Conservation (phyloP, 2,329 filamentous ascomycete genomes). For the Fusarium ambrosium region DNA sequence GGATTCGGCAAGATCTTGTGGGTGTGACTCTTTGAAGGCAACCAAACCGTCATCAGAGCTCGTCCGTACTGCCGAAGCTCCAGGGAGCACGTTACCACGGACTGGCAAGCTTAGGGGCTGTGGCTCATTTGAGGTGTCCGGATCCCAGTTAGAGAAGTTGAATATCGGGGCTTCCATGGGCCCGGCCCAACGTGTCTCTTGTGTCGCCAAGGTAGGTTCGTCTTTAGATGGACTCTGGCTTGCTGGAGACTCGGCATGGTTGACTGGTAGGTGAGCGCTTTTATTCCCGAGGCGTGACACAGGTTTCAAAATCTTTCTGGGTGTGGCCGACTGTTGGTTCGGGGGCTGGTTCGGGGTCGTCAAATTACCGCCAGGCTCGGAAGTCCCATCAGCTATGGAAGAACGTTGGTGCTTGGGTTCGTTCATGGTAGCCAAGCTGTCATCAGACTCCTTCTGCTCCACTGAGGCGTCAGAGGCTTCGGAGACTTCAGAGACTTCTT, state of each 20-base stretch:
- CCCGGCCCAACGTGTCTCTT: neutral
- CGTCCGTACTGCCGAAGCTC: too few species aligned
- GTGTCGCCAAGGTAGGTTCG: neutral
- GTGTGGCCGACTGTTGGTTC: neutral
- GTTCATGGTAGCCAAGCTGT: neutral
- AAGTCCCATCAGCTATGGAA: neutral
- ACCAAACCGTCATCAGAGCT: neutral
- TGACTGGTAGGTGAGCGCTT: fast-evolving
- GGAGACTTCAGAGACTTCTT: neutral
- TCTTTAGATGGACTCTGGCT: neutral
- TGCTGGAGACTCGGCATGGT: neutral
- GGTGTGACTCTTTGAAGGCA: neutral
- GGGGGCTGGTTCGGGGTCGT: neutral
- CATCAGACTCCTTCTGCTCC: neutral
- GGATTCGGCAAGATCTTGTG: too few species aligned
- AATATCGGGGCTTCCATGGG: neutral
- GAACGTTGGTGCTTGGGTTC: neutral
- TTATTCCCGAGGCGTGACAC: too few species aligned
- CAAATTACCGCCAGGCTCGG: neutral
- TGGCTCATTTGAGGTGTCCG: neutral
- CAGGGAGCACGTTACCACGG: neutral
- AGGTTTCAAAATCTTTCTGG: neutral
- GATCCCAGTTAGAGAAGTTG: neutral
- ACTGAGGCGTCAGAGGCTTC: neutral
- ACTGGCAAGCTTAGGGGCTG: neutral